These are phyloP conservation scores for Fraxinus dipetala DNA, from an alignment of 305 asterid species.

Conservation along the genomic window DNA sequence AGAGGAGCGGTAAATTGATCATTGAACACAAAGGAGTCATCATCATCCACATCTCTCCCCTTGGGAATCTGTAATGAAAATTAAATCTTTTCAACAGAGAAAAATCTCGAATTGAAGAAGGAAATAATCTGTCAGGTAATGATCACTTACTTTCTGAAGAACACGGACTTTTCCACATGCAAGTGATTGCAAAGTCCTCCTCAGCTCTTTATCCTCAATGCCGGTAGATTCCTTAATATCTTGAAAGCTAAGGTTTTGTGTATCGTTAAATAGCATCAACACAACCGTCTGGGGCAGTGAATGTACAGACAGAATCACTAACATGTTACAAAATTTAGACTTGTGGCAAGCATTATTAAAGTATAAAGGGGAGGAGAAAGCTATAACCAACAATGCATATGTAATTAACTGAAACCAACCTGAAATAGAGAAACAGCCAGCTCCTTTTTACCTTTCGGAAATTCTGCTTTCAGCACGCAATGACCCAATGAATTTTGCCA, in stretches of 20 bases:
- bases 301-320: constrained; percentile 10
- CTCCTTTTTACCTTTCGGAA: constrained; percentile 90
- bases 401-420: constrained; percentile 44
- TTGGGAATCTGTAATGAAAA: constrained; percentile 68
- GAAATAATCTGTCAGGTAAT: constrained; percentile 7
- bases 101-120: constrained; percentile 7
- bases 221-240: constrained; percentile 85
- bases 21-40: constrained; percentile 67
- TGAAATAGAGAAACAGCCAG: constrained; percentile 96
- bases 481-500: constrained; percentile 98
- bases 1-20: constrained; percentile 87
- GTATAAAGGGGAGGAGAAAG: background rate
- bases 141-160: constrained; percentile 67
- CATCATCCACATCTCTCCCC: constrained; percentile 93
- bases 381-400: background rate
- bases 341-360: background rate
- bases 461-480: constrained; percentile 89
- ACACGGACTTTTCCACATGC: constrained; percentile 97
- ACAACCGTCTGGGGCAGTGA: constrained; percentile 64
- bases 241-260: constrained; percentile 72
- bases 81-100: constrained; percentile 17
- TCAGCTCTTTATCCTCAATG: constrained; percentile 83
- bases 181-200: constrained; percentile 91
- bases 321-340: constrained; percentile 6
- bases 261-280: constrained; percentile 89